These are phyloP conservation scores for Eimeria zaria DNA, from an alignment of 169 alveolate genomes.

Conservation along the genomic window DNA sequence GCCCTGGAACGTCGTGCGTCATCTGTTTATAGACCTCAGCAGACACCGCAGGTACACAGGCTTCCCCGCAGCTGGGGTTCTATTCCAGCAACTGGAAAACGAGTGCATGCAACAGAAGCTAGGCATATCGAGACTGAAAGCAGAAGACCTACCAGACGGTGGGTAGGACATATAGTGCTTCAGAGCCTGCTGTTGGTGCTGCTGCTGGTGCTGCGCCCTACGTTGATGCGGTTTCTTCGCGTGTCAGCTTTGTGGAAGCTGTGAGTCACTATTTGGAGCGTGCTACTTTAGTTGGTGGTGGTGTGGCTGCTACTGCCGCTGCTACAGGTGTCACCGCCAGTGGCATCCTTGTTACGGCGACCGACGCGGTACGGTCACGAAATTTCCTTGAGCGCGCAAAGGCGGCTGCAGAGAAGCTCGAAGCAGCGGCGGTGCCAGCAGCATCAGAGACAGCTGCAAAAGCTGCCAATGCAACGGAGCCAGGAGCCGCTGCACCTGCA, in stretches of 20 bases:
- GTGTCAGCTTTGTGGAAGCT: background rate
- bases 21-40: conserved; percentile 88
- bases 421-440: background rate
- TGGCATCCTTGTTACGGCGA: conserved; percentile 88
- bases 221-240: background rate
- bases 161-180: background rate
- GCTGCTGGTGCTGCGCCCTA: background rate
- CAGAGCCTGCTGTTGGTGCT: background rate
- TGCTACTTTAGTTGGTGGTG: background rate
- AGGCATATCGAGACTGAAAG: conserved; percentile 85
- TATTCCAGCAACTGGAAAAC: conserved; percentile 90
- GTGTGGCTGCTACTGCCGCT: conserved; percentile 29
- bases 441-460: background rate
- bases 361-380: conserved; percentile 77
- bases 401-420: conserved; percentile 40
- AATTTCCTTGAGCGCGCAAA: conserved; percentile 32
- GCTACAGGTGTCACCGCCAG: conserved; percentile 86
- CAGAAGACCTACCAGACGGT: conserved; percentile 49
- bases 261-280: background rate
- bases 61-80: conserved; percentile 90
- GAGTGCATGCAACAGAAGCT: conserved; percentile 86
- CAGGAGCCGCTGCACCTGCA: conserved; percentile 10
- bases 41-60: conserved; percentile 88
- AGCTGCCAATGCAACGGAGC: background rate
- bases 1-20: conserved; percentile 90